Percentiles rank a stretch among this genome's conserved stretches.
Evolutionary conservation across 2,329 filamentous ascomycete species (phyloP).

Genomic region (Teratosphaeria viscida): DNA sequence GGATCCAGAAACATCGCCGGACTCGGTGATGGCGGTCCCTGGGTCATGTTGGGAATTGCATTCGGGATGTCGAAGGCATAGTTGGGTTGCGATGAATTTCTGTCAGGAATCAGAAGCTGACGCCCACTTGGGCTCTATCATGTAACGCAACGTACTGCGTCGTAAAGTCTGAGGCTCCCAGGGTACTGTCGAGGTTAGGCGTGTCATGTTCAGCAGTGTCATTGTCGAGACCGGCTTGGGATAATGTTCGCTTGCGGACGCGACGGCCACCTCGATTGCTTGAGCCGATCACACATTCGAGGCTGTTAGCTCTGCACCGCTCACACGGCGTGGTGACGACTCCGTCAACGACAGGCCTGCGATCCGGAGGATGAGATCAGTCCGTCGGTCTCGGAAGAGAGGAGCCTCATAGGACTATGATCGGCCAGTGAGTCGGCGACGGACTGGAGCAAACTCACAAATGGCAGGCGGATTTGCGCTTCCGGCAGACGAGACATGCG

Average conservation of each 20-base stretch:
- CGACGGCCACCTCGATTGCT: slow-evolving; percentile 50
- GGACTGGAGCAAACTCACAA: slow-evolving; percentile 8
- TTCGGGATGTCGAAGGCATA: slow-evolving; percentile 2
- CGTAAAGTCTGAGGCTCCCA: slow-evolving; percentile 3
- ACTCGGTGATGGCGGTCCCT: slow-evolving; percentile 6
- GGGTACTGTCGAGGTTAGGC: slow-evolving; percentile 14
- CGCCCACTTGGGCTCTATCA: not conserved
- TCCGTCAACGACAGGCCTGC: slow-evolving; percentile 36
- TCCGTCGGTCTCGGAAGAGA: not conserved
- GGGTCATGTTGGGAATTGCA: not conserved
- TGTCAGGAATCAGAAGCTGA: not conserved
- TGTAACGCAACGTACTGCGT: not conserved
- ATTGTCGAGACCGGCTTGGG: slow-evolving; percentile 21
- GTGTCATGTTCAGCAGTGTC: slow-evolving; percentile 13
- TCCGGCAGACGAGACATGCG: slow-evolving; percentile 14
- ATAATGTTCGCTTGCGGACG: slow-evolving; percentile 41
- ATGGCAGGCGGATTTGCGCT: slow-evolving; percentile 14
- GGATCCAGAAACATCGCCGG: slow-evolving; percentile 21
- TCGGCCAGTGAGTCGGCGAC: not conserved
- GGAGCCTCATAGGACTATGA: not conserved
- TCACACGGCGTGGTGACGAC: slow-evolving; percentile 44
- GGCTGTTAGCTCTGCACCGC: slow-evolving; percentile 46
- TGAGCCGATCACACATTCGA: slow-evolving; percentile 49
- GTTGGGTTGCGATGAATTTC: not conserved
- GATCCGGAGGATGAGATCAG: not conserved